These are phyloP conservation scores for Neocucurbitaria cava DNA, from an alignment of 2,329 filamentous ascomycete genomes.

Conservation along the genomic window DNA sequence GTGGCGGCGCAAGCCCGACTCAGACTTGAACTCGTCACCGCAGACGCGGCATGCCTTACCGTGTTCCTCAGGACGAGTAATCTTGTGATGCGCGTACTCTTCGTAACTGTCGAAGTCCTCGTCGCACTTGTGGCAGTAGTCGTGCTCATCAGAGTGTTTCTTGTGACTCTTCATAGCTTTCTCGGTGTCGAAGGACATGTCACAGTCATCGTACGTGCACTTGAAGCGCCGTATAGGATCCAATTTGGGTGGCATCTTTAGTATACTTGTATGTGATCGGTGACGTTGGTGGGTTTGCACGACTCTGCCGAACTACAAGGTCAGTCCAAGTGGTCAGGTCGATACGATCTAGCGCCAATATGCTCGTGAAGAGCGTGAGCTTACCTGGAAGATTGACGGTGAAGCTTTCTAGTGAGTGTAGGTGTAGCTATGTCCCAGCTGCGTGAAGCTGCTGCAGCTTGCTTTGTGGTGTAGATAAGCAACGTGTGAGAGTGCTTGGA, in stretches of 20 bases:
- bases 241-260: conserved; percentile 34
- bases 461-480: no score
- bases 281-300: neutral
- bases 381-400: no score
- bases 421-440: no score
- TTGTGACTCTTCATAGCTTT: conserved; percentile 62
- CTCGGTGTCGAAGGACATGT: conserved; percentile 52
- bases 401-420: no score
- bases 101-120: conserved; percentile 55
- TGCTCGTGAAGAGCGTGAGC: neutral
- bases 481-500: no score
- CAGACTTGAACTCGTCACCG: conserved; percentile 62
- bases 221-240: conserved; percentile 32
- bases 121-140: conserved; percentile 56
- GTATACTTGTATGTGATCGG: neutral
- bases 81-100: conserved; percentile 57
- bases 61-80: conserved; percentile 41
- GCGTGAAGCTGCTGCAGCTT: no score
- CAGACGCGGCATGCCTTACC: conserved; percentile 65
- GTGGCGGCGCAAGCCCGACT: conserved; percentile 60
- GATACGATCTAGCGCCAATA: neutral
- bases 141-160: conserved; percentile 50
- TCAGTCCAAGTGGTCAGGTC: neutral
- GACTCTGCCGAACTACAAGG: neutral
- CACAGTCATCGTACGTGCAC: conserved; percentile 58